phyloP scores from a whole-genome alignment of 768 basidiomycete genomes.

The Suillus placidus region DNA sequence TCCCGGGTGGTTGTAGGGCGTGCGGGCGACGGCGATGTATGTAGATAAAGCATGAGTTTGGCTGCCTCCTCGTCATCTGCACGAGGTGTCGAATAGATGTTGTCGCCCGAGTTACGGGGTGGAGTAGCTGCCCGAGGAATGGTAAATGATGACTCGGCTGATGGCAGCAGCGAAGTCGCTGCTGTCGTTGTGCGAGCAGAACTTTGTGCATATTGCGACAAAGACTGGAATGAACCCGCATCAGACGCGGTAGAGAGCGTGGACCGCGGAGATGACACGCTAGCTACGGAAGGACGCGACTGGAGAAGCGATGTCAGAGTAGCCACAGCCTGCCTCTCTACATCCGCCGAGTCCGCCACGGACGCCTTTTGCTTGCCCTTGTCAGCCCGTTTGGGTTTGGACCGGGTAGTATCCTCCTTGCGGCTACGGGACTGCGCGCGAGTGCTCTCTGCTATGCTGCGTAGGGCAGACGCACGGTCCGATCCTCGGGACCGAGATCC shows the following conservation, averaged over 20 bases:
- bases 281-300: constrained; percentile 62
- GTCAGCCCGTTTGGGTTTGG: constrained; percentile 41
- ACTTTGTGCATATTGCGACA: constrained; percentile 67
- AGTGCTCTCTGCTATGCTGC: constrained; percentile 49
- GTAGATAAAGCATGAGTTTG: constrained; percentile 83
- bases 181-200: constrained; percentile 57
- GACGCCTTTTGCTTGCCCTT: constrained; percentile 54
- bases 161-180: constrained; percentile 41
- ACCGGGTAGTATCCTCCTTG: constrained; percentile 40
- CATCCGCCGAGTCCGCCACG: constrained; percentile 42
- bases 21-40: constrained; percentile 82
- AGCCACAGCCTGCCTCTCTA: constrained; percentile 83
- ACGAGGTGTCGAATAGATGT: constrained; percentile 49
- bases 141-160: constrained; percentile 43
- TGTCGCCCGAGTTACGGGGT: constrained; percentile 34
- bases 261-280: constrained; percentile 70
- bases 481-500: constrained; percentile 32
- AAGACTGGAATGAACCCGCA: constrained; percentile 60
- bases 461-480: constrained; percentile 25
- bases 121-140: constrained; percentile 39
- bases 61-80: constrained; percentile 79
- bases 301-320: constrained; percentile 75
- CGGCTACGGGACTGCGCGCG: constrained; percentile 48
- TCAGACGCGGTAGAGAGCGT: constrained; percentile 73
- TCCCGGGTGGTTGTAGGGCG: constrained; percentile 54